Conservation (phyloP, 345 rosid species). For the Populus davidiana region DNA sequence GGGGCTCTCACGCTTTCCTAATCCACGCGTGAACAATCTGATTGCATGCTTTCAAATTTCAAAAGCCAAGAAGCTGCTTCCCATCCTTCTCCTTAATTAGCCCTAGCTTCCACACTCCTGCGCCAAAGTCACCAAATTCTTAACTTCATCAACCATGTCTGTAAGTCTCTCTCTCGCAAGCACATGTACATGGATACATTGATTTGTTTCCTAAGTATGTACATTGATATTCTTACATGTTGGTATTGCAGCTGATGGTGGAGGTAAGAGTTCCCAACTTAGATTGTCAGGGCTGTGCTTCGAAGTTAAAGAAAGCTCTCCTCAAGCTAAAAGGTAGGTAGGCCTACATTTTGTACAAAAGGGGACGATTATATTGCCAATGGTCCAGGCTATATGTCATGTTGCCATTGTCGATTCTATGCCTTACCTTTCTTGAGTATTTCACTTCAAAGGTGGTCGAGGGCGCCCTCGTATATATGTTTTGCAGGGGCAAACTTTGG, state of each 20-base stretch:
- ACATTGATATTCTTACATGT: too few species aligned
- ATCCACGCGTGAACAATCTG: slow-evolving; percentile 51
- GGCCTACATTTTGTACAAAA: too few species aligned
- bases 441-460: too few species aligned
- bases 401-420: too few species aligned
- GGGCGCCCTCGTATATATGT: too few species aligned
- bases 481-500: too few species aligned
- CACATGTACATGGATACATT: too few species aligned
- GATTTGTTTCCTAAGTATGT: too few species aligned
- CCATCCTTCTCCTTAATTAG: neutral
- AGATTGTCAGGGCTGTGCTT: slow-evolving; percentile 90
- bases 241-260: slow-evolving; percentile 40
- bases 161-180: slow-evolving; percentile 33
- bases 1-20: slow-evolving; percentile 39
- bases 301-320: slow-evolving; percentile 79
- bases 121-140: neutral
- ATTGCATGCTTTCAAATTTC: slow-evolving; percentile 44
- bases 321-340: slow-evolving; percentile 78
- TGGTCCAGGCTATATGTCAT: too few species aligned
- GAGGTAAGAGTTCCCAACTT: slow-evolving; percentile 89
- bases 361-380: too few species aligned
- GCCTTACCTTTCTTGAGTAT: too few species aligned
- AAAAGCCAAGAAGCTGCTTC: slow-evolving; percentile 32
- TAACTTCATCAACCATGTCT: slow-evolving; percentile 36
- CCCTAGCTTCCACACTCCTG: neutral